A percentile compares a stretch with the other conserved stretches of the same genome.
Evolutionary conservation across 495 filamentous ascomycete genomes (phyloP).

Genomic region (Talaromyces adpressus): DNA sequence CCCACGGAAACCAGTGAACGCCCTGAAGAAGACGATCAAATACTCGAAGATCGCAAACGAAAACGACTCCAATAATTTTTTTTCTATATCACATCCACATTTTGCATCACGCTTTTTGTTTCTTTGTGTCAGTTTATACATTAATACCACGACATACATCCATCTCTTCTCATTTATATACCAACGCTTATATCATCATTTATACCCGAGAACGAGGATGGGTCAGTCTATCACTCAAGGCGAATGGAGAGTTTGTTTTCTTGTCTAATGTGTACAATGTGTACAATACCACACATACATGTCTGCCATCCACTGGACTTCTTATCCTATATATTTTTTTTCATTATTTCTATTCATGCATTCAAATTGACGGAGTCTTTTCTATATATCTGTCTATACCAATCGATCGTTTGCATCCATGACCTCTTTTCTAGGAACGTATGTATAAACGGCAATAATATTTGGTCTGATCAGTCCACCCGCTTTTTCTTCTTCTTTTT

Average conservation of each 20-base stretch:
- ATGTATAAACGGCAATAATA: not conserved
- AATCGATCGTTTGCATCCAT: not conserved
- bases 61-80: slow-evolving; percentile 58
- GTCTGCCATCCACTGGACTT: not conserved
- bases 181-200: not conserved
- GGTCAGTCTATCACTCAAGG: not conserved
- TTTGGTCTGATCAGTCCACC: not conserved
- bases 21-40: slow-evolving; percentile 58
- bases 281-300: not conserved
- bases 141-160: slow-evolving; percentile 11
- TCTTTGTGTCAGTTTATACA: slow-evolving; percentile 10
- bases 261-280: not conserved
- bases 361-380: not conserved
- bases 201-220: slow-evolving; percentile 6
- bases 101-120: slow-evolving; percentile 11
- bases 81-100: slow-evolving; percentile 10
- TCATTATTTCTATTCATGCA: not conserved
- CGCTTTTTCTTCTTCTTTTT: slow-evolving; percentile 44
- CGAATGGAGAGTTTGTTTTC: not conserved
- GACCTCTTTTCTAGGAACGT: too few species aligned
- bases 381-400: not conserved
- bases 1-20: slow-evolving; percentile 71
- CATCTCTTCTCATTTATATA: not conserved
- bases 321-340: not conserved
- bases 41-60: slow-evolving; percentile 66